Evolutionary conservation across 2,329 filamentous ascomycete species (phyloP).

Genomic region (Xylariales sp.): DNA sequence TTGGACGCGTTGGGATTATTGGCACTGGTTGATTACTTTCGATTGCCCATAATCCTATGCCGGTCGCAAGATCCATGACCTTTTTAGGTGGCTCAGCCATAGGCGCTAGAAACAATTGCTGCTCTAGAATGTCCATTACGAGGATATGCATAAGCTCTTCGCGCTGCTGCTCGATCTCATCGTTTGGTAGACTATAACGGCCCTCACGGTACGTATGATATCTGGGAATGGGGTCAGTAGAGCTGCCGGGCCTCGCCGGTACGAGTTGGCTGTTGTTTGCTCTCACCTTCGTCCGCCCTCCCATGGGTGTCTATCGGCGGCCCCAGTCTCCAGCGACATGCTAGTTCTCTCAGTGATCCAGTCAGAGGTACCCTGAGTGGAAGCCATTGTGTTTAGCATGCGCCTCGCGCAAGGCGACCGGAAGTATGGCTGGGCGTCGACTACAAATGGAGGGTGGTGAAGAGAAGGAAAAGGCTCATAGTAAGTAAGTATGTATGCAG

Average conservation of each 20-base stretch:
- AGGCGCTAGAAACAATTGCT: conserved; percentile 39
- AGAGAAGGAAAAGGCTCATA: conserved; percentile 25
- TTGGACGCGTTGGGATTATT: background rate
- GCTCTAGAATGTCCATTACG: conserved; percentile 50
- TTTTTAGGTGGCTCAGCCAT: conserved; percentile 37
- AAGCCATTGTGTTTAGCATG: conserved; percentile 34
- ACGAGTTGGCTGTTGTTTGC: conserved; percentile 9
- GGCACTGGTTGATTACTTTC: conserved; percentile 31
- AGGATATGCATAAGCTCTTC: conserved; percentile 57
- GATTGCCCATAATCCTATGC: conserved; percentile 40
- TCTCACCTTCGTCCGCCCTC: conserved; percentile 41
- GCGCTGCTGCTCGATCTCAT: conserved; percentile 55
- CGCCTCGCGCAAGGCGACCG: conserved; percentile 27
- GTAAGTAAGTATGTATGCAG: background rate
- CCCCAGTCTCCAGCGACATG: conserved; percentile 29
- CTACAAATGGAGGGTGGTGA: conserved; percentile 21
- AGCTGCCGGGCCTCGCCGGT: conserved; percentile 1
- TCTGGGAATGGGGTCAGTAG: conserved; percentile 37
- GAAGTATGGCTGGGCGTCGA: conserved; percentile 20
- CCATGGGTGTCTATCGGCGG: conserved; percentile 34
- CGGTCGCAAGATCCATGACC: conserved; percentile 41
- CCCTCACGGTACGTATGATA: conserved; percentile 53
- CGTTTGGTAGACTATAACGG: conserved; percentile 54
- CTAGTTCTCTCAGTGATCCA: conserved; percentile 35
- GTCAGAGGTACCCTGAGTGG: conserved; percentile 30